Evolutionary conservation across 768 basidiomycete species (phyloP).

Genomic region (Xerocomellus dryophilus): DNA sequence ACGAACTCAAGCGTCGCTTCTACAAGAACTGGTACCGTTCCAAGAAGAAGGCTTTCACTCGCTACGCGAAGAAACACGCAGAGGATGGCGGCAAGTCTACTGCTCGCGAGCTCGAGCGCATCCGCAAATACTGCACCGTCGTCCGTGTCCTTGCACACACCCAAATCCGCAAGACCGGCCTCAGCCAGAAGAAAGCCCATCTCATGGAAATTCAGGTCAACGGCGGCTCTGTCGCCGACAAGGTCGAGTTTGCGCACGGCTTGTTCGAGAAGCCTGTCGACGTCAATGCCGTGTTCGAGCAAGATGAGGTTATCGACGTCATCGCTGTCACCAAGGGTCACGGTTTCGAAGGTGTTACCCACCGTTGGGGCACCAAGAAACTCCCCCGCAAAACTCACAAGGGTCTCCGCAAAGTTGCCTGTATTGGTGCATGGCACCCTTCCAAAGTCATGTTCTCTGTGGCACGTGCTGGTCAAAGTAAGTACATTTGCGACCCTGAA

Average conservation of each 20-base stretch:
- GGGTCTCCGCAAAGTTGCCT: conserved; percentile 99
- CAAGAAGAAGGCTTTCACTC: conserved; percentile 99
- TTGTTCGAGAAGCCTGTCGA: conserved; percentile 97
- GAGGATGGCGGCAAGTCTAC: conserved; percentile 92
- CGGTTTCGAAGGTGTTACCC: conserved; percentile 99
- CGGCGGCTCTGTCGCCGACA: conserved; percentile 93
- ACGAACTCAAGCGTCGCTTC: conserved; percentile 98
- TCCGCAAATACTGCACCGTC: conserved; percentile 99
- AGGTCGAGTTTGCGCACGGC: conserved; percentile 91
- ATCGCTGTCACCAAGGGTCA: conserved; percentile 99
- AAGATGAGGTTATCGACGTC: conserved; percentile 94
- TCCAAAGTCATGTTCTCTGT: conserved; percentile 99
- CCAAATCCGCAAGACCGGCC: conserved; percentile 96
- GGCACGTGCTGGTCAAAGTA: conserved; percentile 99
- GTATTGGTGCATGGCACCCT: conserved; percentile 98
- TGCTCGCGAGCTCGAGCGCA: conserved; percentile 95
- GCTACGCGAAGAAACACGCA: conserved; percentile 98
- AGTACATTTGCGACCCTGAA: conserved; percentile 33
- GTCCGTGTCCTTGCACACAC: conserved; percentile 99
- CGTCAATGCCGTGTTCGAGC: conserved; percentile 83
- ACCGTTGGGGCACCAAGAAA: conserved; percentile 99
- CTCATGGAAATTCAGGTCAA: conserved; percentile 99
- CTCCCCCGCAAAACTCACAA: conserved; percentile 99
- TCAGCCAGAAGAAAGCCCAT: conserved; percentile 99
- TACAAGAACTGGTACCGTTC: conserved; percentile 99